These are phyloP conservation scores for Pythium rishiriense DNA, from an alignment of 352 stramenopile genomes.

Conservation along the genomic window DNA sequence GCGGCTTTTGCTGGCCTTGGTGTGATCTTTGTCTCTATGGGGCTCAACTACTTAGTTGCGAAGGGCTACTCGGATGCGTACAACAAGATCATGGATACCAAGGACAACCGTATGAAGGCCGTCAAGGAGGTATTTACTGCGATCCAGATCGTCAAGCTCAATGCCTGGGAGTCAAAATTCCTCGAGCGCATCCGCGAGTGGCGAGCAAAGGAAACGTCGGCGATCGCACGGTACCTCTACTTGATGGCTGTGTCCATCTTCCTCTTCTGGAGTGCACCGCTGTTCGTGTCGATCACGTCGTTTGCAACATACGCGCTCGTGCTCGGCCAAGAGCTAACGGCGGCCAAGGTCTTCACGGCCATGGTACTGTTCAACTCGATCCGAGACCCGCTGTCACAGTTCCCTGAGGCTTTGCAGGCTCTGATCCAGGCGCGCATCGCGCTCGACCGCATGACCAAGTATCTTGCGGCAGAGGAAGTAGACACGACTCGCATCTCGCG, in stretches of 20 bases:
- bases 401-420: constrained; percentile 20
- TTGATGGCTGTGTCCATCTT: constrained; percentile 63
- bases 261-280: constrained; percentile 31
- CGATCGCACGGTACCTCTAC: constrained; percentile 66
- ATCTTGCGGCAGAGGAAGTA: constrained; percentile 15
- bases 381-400: constrained; percentile 24
- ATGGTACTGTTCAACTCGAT: constrained; percentile 33
- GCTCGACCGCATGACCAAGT: constrained; percentile 23
- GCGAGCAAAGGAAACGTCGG: constrained; percentile 64
- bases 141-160: constrained; percentile 92
- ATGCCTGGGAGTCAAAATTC: constrained; percentile 86
- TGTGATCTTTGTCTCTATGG: constrained; percentile 32
- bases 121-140: constrained; percentile 44
- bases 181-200: constrained; percentile 56
- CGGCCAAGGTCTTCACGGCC: constrained; percentile 38
- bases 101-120: constrained; percentile 44
- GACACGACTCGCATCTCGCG: constrained; percentile 1
- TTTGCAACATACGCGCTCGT: constrained; percentile 38
- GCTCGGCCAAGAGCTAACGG: constrained; percentile 29
- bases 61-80: constrained; percentile 25
- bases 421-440: constrained; percentile 24
- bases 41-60: constrained; percentile 27
- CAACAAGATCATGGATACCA: constrained; percentile 32
- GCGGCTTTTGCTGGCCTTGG: constrained; percentile 38
- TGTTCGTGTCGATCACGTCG: constrained; percentile 33